These are phyloP conservation scores for Tricholoma sp. DNA, from an alignment of 768 basidiomycete genomes.

Conservation along the genomic window DNA sequence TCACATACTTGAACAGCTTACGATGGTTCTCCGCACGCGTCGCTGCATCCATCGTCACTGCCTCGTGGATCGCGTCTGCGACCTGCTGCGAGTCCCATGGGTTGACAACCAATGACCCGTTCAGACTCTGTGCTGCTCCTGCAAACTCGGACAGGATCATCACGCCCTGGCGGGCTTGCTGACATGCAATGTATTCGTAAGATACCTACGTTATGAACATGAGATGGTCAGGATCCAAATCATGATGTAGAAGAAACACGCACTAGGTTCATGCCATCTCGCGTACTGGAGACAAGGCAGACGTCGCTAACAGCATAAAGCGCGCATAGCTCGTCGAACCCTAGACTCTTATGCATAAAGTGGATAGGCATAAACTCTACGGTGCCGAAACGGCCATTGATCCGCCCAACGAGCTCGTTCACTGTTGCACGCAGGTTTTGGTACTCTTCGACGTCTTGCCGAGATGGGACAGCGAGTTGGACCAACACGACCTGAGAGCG, in stretches of 20 bases:
- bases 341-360: slow-evolving; percentile 95
- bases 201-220: slow-evolving; percentile 62
- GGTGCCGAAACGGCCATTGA: slow-evolving; percentile 98
- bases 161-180: slow-evolving; percentile 87
- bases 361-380: slow-evolving; percentile 99
- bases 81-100: slow-evolving; percentile 99
- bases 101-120: slow-evolving; percentile 96
- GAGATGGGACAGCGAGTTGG: slow-evolving; percentile 94
- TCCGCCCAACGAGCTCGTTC: slow-evolving; percentile 96
- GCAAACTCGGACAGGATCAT: slow-evolving; percentile 99
- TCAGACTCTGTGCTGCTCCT: slow-evolving; percentile 92
- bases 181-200: slow-evolving; percentile 97
- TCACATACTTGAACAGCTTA: slow-evolving; percentile 95
- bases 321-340: slow-evolving; percentile 95
- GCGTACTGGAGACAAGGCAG: slow-evolving; percentile 89
- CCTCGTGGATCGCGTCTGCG: slow-evolving; percentile 94
- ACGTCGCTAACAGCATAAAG: slow-evolving; percentile 96
- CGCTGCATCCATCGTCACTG: slow-evolving; percentile 82
- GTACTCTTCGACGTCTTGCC: slow-evolving; percentile 99
- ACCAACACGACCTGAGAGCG: slow-evolving; percentile 77
- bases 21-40: slow-evolving; percentile 88
- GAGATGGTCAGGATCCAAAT: slow-evolving; percentile 22
- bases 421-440: slow-evolving; percentile 94
- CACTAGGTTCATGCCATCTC: slow-evolving; percentile 99
- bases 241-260: slow-evolving; percentile 22